Percentiles rank a stretch among this genome's conserved stretches.
Conservation (phyloP, 768 basidiomycete genomes). For the Leccinum subgranulosum region DNA sequence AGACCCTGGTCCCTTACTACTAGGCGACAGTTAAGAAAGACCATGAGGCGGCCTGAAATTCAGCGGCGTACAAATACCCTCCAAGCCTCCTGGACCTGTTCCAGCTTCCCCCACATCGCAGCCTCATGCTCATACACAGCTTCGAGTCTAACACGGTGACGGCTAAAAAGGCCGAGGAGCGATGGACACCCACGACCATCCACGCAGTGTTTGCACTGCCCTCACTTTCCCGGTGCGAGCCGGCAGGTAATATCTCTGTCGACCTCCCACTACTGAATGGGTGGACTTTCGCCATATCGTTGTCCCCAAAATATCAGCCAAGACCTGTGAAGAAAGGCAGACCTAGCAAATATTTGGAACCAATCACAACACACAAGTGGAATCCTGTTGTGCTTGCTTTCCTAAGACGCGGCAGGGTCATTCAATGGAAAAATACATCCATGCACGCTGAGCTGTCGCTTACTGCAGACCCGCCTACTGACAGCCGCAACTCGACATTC, state of each 20-base stretch:
- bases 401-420: neutral
- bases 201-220: slow-evolving; percentile 1
- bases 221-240: neutral
- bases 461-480: neutral
- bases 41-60: neutral
- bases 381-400: slow-evolving; percentile 12
- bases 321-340: neutral
- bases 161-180: slow-evolving; percentile 11
- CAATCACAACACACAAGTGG: neutral
- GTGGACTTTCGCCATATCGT: slow-evolving; percentile 15
- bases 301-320: slow-evolving; percentile 1
- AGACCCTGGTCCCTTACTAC: too few species aligned
- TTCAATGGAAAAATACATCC: slow-evolving; percentile 14
- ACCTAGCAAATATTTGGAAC: too few species aligned
- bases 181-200: slow-evolving; percentile 13
- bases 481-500: too few species aligned
- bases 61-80: neutral
- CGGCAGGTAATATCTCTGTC: neutral
- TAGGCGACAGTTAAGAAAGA: too few species aligned
- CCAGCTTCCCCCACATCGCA: neutral
- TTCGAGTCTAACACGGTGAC: neutral
- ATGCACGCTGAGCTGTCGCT: slow-evolving; percentile 13
- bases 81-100: too few species aligned
- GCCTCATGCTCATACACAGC: neutral
- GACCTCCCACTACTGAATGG: slow-evolving; percentile 12